phyloP scores from a whole-genome alignment of 768 basidiomycete species.

The Tricholoma terreum region DNA sequence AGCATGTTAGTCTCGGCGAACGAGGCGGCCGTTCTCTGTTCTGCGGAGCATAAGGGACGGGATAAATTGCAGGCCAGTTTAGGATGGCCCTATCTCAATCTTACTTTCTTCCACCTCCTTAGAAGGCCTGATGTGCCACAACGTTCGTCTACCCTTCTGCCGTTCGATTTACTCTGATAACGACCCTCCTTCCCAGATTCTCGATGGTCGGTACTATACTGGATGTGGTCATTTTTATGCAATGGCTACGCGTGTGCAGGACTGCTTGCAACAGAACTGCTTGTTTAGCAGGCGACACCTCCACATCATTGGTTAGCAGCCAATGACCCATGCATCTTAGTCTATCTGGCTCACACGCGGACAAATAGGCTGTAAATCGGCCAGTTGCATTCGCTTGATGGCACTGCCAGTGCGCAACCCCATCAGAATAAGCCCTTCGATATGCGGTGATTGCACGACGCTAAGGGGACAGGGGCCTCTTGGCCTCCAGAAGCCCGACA shows the following conservation, averaged over 20 bases:
- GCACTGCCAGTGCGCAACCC: slow-evolving; percentile 64
- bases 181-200: slow-evolving; percentile 43
- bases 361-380: slow-evolving; percentile 49
- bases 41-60: slow-evolving; percentile 13
- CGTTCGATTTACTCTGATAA: neutral
- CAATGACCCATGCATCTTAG: slow-evolving; percentile 4
- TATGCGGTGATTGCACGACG: slow-evolving; percentile 39
- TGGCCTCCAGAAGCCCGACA: slow-evolving; percentile 5
- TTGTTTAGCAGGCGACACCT: slow-evolving; percentile 67
- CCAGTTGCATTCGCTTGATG: slow-evolving; percentile 63
- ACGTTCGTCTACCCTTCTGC: slow-evolving; percentile 43
- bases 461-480: slow-evolving; percentile 28
- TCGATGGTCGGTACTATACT: slow-evolving; percentile 73
- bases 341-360: neutral
- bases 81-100: neutral
- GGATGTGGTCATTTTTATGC: slow-evolving; percentile 68
- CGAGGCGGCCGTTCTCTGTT: slow-evolving; percentile 40
- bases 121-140: slow-evolving; percentile 60
- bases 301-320: slow-evolving; percentile 48
- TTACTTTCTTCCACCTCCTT: neutral
- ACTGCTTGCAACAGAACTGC: slow-evolving; percentile 63
- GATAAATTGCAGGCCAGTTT: slow-evolving; percentile 12
- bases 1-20: slow-evolving; percentile 33
- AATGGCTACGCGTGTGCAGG: slow-evolving; percentile 67
- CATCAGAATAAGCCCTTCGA: slow-evolving; percentile 61